A percentile compares a stretch with the other conserved stretches of the same genome.
phyloP scores from a whole-genome alignment of 164 flowering plant genomes.

The Buxus sempervirens region DNA sequence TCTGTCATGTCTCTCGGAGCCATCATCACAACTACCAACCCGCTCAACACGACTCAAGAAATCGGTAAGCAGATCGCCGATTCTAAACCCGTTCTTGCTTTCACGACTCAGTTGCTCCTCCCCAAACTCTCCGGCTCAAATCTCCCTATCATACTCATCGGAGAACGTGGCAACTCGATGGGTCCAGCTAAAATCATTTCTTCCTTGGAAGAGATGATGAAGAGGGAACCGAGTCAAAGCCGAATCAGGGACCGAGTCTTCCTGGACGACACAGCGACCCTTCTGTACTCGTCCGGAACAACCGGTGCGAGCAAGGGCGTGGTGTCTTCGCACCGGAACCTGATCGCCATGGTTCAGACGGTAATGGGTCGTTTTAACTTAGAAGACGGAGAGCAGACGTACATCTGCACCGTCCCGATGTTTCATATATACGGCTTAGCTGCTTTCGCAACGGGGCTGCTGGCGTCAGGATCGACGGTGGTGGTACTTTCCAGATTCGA shows the following conservation, averaged over 20 bases:
- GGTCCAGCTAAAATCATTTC: conserved; percentile 19
- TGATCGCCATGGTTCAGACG: conserved; percentile 68
- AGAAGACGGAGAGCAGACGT: conserved; percentile 32
- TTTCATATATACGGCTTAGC: conserved; percentile 91
- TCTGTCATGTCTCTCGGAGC: conserved; percentile 85
- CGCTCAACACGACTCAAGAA: conserved; percentile 74
- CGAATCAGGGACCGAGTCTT: conserved; percentile 40
- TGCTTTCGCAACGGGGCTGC: conserved; percentile 47
- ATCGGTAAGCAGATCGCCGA: conserved; percentile 70
- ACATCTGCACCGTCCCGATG: conserved; percentile 88
- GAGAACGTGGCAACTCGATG: not conserved
- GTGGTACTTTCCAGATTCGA: conserved; percentile 58
- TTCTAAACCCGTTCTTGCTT: conserved; percentile 72
- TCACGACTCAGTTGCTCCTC: conserved; percentile 50
- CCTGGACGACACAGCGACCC: conserved; percentile 72
- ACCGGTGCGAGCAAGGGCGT: conserved; percentile 97
- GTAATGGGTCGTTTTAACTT: conserved; percentile 31
- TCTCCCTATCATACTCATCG: conserved; percentile 56
- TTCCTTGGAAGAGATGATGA: conserved; percentile 35
- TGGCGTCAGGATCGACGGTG: conserved; percentile 53
- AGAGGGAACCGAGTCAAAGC: conserved; percentile 24
- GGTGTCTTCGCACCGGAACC: conserved; percentile 60
- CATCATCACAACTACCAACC: conserved; percentile 83
- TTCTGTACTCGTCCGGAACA: conserved; percentile 90
- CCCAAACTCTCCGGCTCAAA: conserved; percentile 54